A percentile compares a stretch with the other conserved stretches of the same genome.
phyloP scores from a whole-genome alignment of 176 grass and related monocot species.

The Rhynchospora pubera region DNA sequence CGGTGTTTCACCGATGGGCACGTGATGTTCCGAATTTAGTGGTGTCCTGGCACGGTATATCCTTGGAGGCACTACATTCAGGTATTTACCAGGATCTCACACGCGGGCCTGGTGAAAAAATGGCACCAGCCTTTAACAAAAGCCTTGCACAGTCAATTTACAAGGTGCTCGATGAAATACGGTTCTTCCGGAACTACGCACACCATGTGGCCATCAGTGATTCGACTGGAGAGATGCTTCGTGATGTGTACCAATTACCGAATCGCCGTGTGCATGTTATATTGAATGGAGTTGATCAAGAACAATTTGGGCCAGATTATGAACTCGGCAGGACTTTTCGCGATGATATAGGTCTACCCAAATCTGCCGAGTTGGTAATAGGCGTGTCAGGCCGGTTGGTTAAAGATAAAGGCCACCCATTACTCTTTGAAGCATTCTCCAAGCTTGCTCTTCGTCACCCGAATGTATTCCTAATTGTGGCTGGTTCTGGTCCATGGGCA shows the following conservation, averaged over 20 bases:
- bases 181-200: constrained; percentile 90
- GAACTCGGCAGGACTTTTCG: constrained; percentile 49
- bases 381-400: constrained; percentile 79
- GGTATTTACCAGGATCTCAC: constrained; percentile 87
- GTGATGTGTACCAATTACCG: constrained; percentile 90
- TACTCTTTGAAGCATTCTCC: constrained; percentile 86
- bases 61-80: constrained; percentile 85
- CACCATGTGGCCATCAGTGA: constrained; percentile 98
- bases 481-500: constrained; percentile 85
- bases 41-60: constrained; percentile 91
- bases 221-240: constrained; percentile 87
- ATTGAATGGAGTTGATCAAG: constrained; percentile 88
- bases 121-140: constrained; percentile 60
- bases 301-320: constrained; percentile 66
- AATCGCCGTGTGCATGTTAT: constrained; percentile 76
- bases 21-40: constrained; percentile 58
- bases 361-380: constrained; percentile 47
- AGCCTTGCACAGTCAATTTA: constrained; percentile 52
- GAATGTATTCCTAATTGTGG: constrained; percentile 68
- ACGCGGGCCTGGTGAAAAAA: constrained; percentile 51
- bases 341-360: constrained; percentile 49
- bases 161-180: constrained; percentile 73
- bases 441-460: constrained; percentile 62
- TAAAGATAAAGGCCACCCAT: constrained; percentile 94
- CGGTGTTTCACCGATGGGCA: constrained; percentile 87